A percentile compares a stretch with the other conserved stretches of the same genome.
Conservation (phyloP, 805 yeast genomes). For the Tetrapisispora iriomotensis region DNA sequence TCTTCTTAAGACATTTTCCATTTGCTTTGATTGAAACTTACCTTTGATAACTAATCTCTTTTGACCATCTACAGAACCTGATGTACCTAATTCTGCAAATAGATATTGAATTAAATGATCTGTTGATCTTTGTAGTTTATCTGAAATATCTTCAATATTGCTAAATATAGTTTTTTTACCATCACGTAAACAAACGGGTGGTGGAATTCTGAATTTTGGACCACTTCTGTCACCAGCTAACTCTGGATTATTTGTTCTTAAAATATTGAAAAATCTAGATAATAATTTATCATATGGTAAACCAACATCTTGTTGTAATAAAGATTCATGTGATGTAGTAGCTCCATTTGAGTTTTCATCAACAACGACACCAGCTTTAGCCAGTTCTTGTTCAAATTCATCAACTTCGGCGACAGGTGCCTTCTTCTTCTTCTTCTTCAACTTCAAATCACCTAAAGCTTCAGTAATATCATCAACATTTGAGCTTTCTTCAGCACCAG, state of each 20-base stretch:
- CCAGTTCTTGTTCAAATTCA: slow-evolving; percentile 83
- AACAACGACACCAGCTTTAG: slow-evolving; percentile 77
- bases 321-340: slow-evolving; percentile 26
- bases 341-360: slow-evolving; percentile 28
- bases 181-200: slow-evolving; percentile 94
- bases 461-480: slow-evolving; percentile 44
- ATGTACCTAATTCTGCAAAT: slow-evolving; percentile 98
- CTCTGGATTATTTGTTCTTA: slow-evolving; percentile 93
- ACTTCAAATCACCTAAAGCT: slow-evolving; percentile 57
- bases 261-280: slow-evolving; percentile 73
- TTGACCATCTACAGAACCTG: slow-evolving; percentile 98
- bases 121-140: slow-evolving; percentile 89
- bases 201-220: slow-evolving; percentile 90
- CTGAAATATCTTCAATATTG: slow-evolving; percentile 89
- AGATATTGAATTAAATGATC: slow-evolving; percentile 94
- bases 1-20: slow-evolving; percentile 92
- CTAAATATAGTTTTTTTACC: slow-evolving; percentile 97
- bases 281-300: slow-evolving; percentile 69
- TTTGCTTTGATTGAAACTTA: slow-evolving; percentile 94
- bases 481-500: slow-evolving; percentile 29
- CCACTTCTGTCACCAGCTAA: slow-evolving; percentile 94
- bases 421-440: slow-evolving; percentile 82
- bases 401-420: slow-evolving; percentile 51
- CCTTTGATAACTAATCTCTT: slow-evolving; percentile 96
- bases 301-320: slow-evolving; percentile 40